These are phyloP conservation scores for Magnaporthales sp. DNA, from an alignment of 2,329 filamentous ascomycete species.

Conservation along the genomic window DNA sequence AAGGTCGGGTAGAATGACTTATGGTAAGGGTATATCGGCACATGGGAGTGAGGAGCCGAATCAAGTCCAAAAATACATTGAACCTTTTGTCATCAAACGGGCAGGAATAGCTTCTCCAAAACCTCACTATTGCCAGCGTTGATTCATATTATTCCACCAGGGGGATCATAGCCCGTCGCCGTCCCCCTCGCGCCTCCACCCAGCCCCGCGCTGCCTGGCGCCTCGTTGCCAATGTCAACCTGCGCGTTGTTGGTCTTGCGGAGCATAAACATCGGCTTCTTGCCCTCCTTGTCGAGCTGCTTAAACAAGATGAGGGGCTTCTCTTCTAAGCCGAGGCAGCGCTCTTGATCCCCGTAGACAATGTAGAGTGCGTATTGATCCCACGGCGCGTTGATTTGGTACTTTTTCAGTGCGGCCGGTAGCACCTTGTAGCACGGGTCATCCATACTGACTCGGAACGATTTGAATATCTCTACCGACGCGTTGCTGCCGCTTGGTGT, in stretches of 20 bases:
- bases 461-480: slow-evolving; percentile 95
- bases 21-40: not conserved
- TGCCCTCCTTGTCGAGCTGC: slow-evolving; percentile 90
- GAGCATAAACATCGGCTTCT: slow-evolving; percentile 99
- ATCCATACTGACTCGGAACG: slow-evolving; percentile 94
- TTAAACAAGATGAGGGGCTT: slow-evolving; percentile 95
- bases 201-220: slow-evolving; percentile 45
- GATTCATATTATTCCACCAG: slow-evolving; percentile 47
- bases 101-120: not conserved
- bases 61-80: not conserved
- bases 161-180: slow-evolving; percentile 44
- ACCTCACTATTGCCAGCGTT: not conserved
- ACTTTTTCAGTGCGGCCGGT: slow-evolving; percentile 91
- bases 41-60: not conserved
- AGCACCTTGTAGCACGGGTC: slow-evolving; percentile 97
- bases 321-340: slow-evolving; percentile 84
- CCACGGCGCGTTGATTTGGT: slow-evolving; percentile 97
- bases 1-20: not conserved
- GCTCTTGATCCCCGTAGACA: slow-evolving; percentile 96
- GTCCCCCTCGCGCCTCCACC: slow-evolving; percentile 33
- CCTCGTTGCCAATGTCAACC: slow-evolving; percentile 32
- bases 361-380: slow-evolving; percentile 97
- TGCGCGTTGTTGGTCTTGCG: slow-evolving; percentile 53
- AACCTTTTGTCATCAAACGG: not conserved
- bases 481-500: slow-evolving; percentile 47